Base-by-base conservation (phyloP, 371 early-diverging fungal species). In the Rhizoclosmatium hyalinum region DNA sequence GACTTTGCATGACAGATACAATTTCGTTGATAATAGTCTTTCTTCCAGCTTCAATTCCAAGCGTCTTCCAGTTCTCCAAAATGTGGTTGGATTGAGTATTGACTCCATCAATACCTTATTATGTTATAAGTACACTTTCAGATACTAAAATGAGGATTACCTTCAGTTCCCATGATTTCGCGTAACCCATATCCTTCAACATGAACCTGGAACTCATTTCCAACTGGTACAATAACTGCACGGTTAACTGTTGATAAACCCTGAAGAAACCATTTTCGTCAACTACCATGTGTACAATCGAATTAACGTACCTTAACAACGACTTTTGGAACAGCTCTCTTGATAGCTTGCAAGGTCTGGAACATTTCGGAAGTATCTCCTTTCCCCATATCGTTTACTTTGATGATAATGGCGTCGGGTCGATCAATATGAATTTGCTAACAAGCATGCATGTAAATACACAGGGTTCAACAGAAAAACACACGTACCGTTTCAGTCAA, bases 11-110 rank as follows among this genome's bases (percentile, higher is more conserved):
- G 24, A 95, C 96, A 70, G 89, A 87, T 74, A 91, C 83, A 80
- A 99, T 94, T 80, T 95, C 94, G 45, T 88, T 80, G 73, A 93
- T 88, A 61, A 95, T 94, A n/a, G 89, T 89, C 8, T 80, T 63
- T 45, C 89, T 82, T 43, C 62, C 99, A 5, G 99, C 98, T 81
- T 99, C 99, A 77, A 99, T 99, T 72, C 99, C 99, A 54, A 99
- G 87, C 12, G 94, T 94, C 72, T 92, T 87, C 70, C 91, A 86
- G 14, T 95, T 92, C 84, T 99, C 99, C 86, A 98, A 92, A 65
- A 97, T 90, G 80, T 96, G 94, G 85, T 99, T 99, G 46, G 94
- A 94, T 14, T 90, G 91, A 2, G 97, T 95, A 50, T 88, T 80
- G 10, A 85, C 80, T 21, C 94, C 95, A 72, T 95, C 90, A 64